Conservation (phyloP, 352 stramenopile genomes). For the Phytopythium helicoides region DNA sequence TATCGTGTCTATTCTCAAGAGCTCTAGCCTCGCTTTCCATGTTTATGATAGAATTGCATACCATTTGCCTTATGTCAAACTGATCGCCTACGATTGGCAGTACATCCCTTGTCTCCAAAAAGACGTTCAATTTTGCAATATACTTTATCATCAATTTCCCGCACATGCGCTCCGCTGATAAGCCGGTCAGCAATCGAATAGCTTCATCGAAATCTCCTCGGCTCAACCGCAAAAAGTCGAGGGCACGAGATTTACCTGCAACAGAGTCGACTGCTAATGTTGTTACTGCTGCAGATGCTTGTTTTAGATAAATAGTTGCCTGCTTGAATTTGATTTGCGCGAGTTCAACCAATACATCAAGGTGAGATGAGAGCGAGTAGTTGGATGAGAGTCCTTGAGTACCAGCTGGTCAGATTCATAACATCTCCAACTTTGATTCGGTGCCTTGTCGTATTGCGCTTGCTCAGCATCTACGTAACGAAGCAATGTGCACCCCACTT, state of each 20-base stretch:
- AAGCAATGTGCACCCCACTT: conserved; percentile 10
- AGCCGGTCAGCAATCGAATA: not conserved
- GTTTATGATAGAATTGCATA: not conserved
- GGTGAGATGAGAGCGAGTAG: conserved; percentile 3
- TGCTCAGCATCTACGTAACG: not conserved
- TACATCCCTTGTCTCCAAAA: not conserved
- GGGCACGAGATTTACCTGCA: not conserved
- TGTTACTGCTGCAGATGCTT: conserved; percentile 5
- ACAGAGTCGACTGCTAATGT: too few relatives aligned
- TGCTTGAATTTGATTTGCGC: conserved; percentile 34
- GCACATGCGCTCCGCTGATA: not conserved
- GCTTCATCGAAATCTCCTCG: conserved; percentile 1
- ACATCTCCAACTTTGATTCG: too few relatives aligned
- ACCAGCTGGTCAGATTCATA: conserved; percentile 1
- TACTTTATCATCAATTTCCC: conserved; percentile 2
- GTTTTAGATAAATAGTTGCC: conserved; percentile 18
- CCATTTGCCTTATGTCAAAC: not conserved
- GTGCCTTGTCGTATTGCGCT: not conserved
- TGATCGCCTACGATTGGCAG: not conserved
- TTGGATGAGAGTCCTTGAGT: not conserved
- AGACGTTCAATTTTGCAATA: not conserved
- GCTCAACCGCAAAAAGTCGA: not conserved
- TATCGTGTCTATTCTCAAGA: not conserved
- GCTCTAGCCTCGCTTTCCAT: not conserved
- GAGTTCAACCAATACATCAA: conserved; percentile 21